Evolutionary conservation across 768 basidiomycete genomes (phyloP).

Genomic region (Russula emetica): DNA sequence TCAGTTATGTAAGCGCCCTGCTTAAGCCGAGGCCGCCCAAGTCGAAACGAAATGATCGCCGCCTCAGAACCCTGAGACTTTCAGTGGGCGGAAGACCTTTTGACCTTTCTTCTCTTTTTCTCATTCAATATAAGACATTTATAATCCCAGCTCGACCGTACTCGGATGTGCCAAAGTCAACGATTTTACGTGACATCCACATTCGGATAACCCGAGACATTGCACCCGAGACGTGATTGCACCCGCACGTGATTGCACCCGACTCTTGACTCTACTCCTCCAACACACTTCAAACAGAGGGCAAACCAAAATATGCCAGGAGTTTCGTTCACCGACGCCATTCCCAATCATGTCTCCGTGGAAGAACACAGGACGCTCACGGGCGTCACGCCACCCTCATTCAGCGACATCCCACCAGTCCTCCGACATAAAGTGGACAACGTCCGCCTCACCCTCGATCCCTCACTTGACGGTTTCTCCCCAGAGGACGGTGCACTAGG

Average conservation of each 20-base stretch:
- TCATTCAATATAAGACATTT: neutral
- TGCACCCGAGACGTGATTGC: neutral
- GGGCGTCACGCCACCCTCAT: conserved; percentile 79
- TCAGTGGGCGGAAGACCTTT: neutral
- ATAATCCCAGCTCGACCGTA: neutral
- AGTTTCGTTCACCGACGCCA: conserved; percentile 37
- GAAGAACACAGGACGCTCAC: conserved; percentile 68
- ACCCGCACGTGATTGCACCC: too few relatives aligned
- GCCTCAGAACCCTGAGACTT: neutral
- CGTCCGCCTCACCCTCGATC: conserved; percentile 67
- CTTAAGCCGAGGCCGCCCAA: neutral
- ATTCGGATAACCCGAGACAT: neutral
- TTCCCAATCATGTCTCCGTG: conserved; percentile 47
- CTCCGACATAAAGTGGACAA: conserved; percentile 69
- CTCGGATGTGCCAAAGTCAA: neutral
- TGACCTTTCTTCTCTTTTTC: neutral
- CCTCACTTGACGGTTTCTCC: conserved; percentile 58
- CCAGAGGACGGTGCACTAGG: conserved; percentile 52
- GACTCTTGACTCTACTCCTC: neutral
- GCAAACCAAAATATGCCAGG: conserved; percentile 28
- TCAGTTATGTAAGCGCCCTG: conserved; percentile 8
- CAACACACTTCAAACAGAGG: neutral
- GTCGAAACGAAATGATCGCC: neutral
- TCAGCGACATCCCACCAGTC: conserved; percentile 79
- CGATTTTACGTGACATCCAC: neutral